A percentile compares a stretch with the other conserved stretches of the same genome.
phyloP scores from a whole-genome alignment of 2,329 filamentous ascomycete genomes.

The Cladobotryum mycophilum region DNA sequence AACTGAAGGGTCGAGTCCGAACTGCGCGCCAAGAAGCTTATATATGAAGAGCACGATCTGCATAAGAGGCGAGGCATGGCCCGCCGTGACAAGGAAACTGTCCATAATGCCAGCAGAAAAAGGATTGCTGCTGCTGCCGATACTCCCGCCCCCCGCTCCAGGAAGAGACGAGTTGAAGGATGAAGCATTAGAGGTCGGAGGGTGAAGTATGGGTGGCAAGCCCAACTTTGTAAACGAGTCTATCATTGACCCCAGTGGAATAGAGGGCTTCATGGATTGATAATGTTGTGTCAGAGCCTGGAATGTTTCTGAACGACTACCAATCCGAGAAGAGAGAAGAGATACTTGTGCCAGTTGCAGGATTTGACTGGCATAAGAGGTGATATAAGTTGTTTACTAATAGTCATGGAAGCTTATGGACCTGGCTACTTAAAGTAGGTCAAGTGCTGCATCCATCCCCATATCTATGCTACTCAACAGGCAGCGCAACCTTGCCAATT shows the following conservation, averaged over 20 bases:
- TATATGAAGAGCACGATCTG: conserved; percentile 40
- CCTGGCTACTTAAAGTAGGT: too few species aligned
- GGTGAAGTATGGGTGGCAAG: conserved; percentile 23
- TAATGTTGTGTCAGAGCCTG: not conserved
- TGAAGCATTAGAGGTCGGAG: conserved; percentile 15
- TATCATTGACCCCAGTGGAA: conserved; percentile 14
- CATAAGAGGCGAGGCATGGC: conserved; percentile 37
- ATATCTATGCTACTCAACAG: too few species aligned
- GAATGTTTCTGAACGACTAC: too few species aligned
- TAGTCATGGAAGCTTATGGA: too few species aligned
- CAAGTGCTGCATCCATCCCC: too few species aligned
- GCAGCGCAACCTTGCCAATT: too few species aligned
- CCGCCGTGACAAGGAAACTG: conserved; percentile 39
- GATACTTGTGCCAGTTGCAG: too few species aligned
- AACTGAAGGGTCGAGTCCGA: conserved; percentile 44
- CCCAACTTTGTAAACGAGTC: conserved; percentile 23
- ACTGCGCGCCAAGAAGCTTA: conserved; percentile 35
- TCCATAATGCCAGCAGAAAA: conserved; percentile 33
- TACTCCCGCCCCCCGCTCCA: not conserved
- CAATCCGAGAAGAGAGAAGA: not conserved
- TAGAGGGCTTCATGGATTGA: not conserved
- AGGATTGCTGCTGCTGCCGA: not conserved
- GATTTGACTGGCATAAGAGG: too few species aligned
- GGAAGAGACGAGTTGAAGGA: conserved; percentile 13
- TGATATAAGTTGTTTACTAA: too few species aligned